Evolutionary conservation across 768 basidiomycete species (phyloP).

Genomic region (Tylopilus sp.): DNA sequence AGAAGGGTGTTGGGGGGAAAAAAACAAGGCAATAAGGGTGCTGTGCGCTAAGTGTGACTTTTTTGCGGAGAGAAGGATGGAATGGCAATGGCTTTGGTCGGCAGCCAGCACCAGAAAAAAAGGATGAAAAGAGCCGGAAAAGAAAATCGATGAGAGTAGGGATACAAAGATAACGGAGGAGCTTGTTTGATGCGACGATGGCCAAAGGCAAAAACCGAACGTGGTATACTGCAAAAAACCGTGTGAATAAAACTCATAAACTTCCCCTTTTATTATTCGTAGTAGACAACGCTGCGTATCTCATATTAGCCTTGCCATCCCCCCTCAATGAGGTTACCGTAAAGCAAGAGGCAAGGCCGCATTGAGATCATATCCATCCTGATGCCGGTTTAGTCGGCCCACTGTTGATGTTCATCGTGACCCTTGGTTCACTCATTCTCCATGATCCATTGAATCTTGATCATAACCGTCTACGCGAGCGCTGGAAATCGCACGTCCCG

Average conservation of each 20-base stretch:
- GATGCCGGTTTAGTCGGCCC: too few relatives aligned
- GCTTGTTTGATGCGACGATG: constrained; percentile 29
- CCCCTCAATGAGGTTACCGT: too few relatives aligned
- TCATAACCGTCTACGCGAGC: too few relatives aligned
- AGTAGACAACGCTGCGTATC: too few relatives aligned
- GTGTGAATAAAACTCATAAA: constrained; percentile 24
- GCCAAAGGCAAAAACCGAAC: constrained; percentile 33
- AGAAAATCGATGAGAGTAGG: constrained; percentile 33
- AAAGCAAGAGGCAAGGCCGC: too few relatives aligned
- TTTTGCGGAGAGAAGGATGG: constrained; percentile 8
- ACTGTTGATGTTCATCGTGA: too few relatives aligned
- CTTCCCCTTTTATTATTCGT: too few relatives aligned
- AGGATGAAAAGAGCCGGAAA: constrained; percentile 4
- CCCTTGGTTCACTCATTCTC: too few relatives aligned
- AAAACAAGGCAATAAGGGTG: constrained; percentile 26
- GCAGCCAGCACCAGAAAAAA: constrained; percentile 24
- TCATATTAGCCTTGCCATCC: too few relatives aligned
- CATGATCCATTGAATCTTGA: too few relatives aligned
- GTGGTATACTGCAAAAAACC: constrained; percentile 24
- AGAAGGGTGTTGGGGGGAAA: constrained; percentile 21
- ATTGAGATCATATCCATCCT: too few relatives aligned
- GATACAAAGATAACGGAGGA: constrained; percentile 33
- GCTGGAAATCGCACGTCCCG: too few relatives aligned
- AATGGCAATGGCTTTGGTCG: constrained; percentile 16
- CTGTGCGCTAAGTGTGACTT: constrained; percentile 19